phyloP scores from a whole-genome alignment of 2,329 filamentous ascomycete genomes.

The Venturia oleaginea region DNA sequence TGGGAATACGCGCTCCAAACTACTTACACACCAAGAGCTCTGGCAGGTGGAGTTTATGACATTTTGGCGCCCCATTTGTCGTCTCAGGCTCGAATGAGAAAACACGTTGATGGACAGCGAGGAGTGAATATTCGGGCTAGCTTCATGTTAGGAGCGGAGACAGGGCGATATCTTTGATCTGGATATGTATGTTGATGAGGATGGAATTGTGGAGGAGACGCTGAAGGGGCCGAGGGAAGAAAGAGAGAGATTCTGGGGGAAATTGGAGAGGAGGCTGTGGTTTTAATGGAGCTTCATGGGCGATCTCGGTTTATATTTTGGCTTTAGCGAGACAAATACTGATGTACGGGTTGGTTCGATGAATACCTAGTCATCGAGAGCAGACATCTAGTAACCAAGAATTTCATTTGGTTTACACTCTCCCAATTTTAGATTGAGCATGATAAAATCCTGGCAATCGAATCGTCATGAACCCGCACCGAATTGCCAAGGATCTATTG shows the following conservation, averaged over 20 bases:
- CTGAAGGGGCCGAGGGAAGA: slow-evolving; percentile 8
- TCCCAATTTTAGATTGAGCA: too few relatives aligned
- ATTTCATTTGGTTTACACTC: too few relatives aligned
- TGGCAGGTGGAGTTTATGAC: slow-evolving; percentile 32
- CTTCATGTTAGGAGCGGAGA: slow-evolving; percentile 33
- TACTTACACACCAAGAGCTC: slow-evolving; percentile 30
- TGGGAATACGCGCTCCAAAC: slow-evolving; percentile 25
- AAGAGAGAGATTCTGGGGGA: slow-evolving; percentile 25
- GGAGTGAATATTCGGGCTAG: slow-evolving; percentile 36
- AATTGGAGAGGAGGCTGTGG: slow-evolving; percentile 35
- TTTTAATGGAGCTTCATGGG: slow-evolving; percentile 25
- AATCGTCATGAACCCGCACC: too few relatives aligned
- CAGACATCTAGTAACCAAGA: too few relatives aligned
- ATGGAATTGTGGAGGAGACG: slow-evolving; percentile 16
- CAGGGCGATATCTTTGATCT: slow-evolving; percentile 37
- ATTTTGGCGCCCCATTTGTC: slow-evolving; percentile 34
- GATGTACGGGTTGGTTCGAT: background rate
- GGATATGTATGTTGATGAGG: slow-evolving; percentile 32
- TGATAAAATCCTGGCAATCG: too few relatives aligned
- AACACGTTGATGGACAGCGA: slow-evolving; percentile 16
- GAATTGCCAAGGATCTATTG: too few relatives aligned
- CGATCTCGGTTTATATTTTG: background rate
- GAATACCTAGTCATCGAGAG: background rate
- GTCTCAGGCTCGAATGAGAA: slow-evolving; percentile 27
- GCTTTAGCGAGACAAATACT: background rate